Evolutionary conservation across 2,329 filamentous ascomycete species (phyloP).

Genomic region (Curvularia sp.): DNA sequence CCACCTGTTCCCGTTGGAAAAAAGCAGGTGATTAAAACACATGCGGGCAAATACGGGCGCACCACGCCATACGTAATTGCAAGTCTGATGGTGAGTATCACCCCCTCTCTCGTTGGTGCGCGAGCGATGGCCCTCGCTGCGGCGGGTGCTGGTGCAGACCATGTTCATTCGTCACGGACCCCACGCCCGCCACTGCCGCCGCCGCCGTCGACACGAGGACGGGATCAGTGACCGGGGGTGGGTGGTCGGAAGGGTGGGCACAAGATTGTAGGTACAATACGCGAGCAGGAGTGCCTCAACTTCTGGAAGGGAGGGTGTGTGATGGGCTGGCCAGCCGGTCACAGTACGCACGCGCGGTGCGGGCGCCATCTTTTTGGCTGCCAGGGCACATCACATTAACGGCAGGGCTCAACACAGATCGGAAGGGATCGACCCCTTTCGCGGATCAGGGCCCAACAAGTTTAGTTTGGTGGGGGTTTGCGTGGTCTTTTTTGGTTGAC

Average conservation of each 20-base stretch:
- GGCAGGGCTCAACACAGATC: conserved; percentile 1
- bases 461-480: not conserved
- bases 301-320: not conserved
- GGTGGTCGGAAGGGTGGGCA: not conserved
- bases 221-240: conserved; percentile 4
- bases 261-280: not conserved
- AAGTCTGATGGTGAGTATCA: too few relatives aligned
- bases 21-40: too few relatives aligned
- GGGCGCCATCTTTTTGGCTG: not conserved
- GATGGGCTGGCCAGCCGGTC: not conserved
- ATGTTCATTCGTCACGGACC: not conserved
- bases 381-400: conserved; percentile 7
- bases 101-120: too few relatives aligned
- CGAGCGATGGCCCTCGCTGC: not conserved
- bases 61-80: too few relatives aligned
- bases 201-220: not conserved
- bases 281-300: not conserved
- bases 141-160: not conserved
- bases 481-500: not conserved
- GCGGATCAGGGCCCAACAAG: conserved; percentile 4
- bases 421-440: conserved; percentile 1
- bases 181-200: conserved; percentile 7
- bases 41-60: too few relatives aligned
- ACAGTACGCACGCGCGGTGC: not conserved
- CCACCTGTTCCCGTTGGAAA: too few relatives aligned